Conservation (phyloP, 306 rosid genomes). For the Crotalaria pallida region DNA sequence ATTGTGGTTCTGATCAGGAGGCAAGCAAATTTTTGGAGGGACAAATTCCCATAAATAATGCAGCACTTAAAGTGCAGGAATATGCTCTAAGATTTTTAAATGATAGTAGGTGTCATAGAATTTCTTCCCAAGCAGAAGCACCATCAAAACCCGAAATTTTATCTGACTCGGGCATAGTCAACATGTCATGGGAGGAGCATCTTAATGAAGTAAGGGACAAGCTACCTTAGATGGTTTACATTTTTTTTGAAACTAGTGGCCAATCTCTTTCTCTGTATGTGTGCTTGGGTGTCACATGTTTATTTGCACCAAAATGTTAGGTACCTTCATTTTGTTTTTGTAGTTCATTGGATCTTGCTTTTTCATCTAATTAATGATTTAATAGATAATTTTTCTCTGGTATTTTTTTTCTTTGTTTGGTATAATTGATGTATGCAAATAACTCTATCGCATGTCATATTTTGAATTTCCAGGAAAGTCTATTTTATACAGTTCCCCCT, state of each 20-base stretch:
- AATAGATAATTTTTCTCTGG: not conserved
- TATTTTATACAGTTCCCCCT: slow-evolving; percentile 59
- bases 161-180: slow-evolving; percentile 47
- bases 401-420: not conserved
- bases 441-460: not conserved
- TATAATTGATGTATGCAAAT: not conserved
- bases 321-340: not conserved
- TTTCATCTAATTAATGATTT: slow-evolving; percentile 5
- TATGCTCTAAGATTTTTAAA: slow-evolving; percentile 72
- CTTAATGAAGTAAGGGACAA: slow-evolving; percentile 56
- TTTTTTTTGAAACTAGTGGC: slow-evolving; percentile 8
- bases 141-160: slow-evolving; percentile 61
- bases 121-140: slow-evolving; percentile 42
- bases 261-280: not conserved
- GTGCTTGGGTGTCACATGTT: not conserved
- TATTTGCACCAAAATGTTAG: not conserved
- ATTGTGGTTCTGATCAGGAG: slow-evolving; percentile 47
- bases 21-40: slow-evolving; percentile 35
- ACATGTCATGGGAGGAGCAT: slow-evolving; percentile 60
- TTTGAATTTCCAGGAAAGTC: slow-evolving; percentile 56
- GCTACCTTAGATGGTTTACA: slow-evolving; percentile 11
- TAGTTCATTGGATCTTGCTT: not conserved
- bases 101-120: slow-evolving; percentile 43
- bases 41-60: slow-evolving; percentile 28
- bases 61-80: slow-evolving; percentile 38